Evolutionary conservation across 176 grass and related monocot species (phyloP).

Genomic region (Musa acuminata): DNA sequence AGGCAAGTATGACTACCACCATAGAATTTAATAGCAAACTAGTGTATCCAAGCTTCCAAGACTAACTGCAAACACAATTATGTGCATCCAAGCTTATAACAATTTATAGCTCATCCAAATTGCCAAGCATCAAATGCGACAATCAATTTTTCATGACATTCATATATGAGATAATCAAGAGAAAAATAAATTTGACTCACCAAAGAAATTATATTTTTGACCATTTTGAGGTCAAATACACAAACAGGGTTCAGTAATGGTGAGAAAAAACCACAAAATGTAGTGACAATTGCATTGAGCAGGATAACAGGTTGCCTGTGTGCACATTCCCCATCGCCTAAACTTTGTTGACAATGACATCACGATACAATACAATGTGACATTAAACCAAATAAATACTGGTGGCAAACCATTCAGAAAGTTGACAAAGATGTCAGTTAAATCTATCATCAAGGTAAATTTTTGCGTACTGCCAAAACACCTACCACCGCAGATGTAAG

Average conservation of each 20-base stretch:
- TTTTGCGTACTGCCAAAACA: conserved; percentile 52
- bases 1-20: no score
- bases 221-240: not conserved
- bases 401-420: not conserved
- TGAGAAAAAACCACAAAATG: not conserved
- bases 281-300: not conserved
- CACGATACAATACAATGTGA: not conserved
- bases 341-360: not conserved
- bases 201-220: not conserved
- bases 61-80: no score
- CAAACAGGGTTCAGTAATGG: no score
- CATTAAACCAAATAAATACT: not conserved
- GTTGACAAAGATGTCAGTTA: not conserved
- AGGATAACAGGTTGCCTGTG: not conserved
- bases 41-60: no score
- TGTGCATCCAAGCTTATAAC: no score
- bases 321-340: not conserved
- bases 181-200: no score
- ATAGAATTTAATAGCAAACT: no score
- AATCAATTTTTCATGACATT: no score
- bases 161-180: no score
- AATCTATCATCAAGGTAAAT: conserved; percentile 29
- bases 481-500: conserved; percentile 38
- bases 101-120: no score
- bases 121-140: no score